Evolutionary conservation across 768 basidiomycete genomes (phyloP).

Genomic region (Lactarius vividus): DNA sequence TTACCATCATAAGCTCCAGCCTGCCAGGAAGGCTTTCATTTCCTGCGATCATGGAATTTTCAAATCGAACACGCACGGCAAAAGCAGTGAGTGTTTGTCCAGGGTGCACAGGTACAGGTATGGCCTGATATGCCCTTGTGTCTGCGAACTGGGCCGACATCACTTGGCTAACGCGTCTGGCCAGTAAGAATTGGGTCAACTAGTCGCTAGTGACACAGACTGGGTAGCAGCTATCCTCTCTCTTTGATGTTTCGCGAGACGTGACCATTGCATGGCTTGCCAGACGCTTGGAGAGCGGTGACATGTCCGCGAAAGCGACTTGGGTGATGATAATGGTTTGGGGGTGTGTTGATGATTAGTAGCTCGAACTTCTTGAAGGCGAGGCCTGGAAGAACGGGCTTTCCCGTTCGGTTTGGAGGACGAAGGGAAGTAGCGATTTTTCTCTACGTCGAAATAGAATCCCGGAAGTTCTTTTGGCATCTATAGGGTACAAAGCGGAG

Average conservation of each 20-base stretch:
- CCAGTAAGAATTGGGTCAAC: constrained; percentile 7
- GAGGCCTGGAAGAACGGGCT: neutral
- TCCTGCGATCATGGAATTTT: constrained; percentile 2
- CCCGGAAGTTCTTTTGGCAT: constrained; percentile 32
- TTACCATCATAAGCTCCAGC: constrained; percentile 7
- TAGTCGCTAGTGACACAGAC: constrained; percentile 14
- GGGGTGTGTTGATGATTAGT: neutral
- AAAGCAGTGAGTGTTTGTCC: constrained; percentile 22
- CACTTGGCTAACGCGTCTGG: constrained; percentile 7
- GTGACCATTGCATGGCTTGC: constrained; percentile 15
- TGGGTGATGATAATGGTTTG: neutral
- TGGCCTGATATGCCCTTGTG: constrained; percentile 13
- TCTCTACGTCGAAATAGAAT: constrained; percentile 30
- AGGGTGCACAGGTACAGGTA: constrained; percentile 1
- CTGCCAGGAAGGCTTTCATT: constrained; percentile 5
- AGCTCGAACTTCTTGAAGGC: too few relatives aligned
- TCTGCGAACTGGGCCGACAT: constrained; percentile 21
- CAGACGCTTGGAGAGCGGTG: constrained; percentile 1
- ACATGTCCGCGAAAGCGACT: neutral
- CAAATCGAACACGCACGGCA: constrained; percentile 13
- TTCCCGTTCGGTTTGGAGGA: constrained; percentile 22
- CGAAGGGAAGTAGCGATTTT: constrained; percentile 32
- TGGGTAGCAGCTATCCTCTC: constrained; percentile 16
- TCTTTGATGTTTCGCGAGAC: constrained; percentile 15
- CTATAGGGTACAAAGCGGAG: constrained; percentile 11